Percentiles rank a stretch among this genome's conserved stretches.
Conservation (phyloP, 78 protist genomes). For the Emiliania huxleyi region DNA sequence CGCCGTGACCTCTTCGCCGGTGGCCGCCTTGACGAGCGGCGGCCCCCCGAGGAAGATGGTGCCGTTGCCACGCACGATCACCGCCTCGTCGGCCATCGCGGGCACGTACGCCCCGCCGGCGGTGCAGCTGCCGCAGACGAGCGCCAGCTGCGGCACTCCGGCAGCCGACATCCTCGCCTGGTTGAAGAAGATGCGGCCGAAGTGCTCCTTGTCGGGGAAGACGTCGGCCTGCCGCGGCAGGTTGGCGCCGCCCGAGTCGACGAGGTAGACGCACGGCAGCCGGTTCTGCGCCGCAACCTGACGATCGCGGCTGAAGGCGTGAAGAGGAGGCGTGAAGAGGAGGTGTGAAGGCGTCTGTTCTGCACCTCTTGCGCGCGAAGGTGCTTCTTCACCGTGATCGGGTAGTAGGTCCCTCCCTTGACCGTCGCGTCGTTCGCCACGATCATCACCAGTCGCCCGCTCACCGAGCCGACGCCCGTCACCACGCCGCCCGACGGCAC, state of each 20-base stretch:
- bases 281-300: slow-evolving; percentile 86
- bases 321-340: too few species aligned
- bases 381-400: slow-evolving; percentile 81
- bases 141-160: slow-evolving; percentile 90
- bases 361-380: slow-evolving; percentile 70
- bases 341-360: too few species aligned
- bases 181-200: slow-evolving; percentile 95
- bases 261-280: slow-evolving; percentile 93
- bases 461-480: slow-evolving; percentile 85
- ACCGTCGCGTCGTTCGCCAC: slow-evolving; percentile 98
- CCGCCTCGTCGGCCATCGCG: slow-evolving; percentile 93
- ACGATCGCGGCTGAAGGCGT: too few species aligned
- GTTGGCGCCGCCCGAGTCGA: slow-evolving; percentile 86
- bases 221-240: slow-evolving; percentile 89
- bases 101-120: slow-evolving; percentile 98
- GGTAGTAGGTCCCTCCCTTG: slow-evolving; percentile 96
- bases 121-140: slow-evolving; percentile 97
- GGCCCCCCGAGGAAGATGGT: slow-evolving; percentile 96
- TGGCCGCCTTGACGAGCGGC: slow-evolving; percentile 95
- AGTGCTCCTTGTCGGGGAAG: slow-evolving; percentile 93
- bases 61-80: slow-evolving; percentile 86
- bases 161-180: slow-evolving; percentile 30
- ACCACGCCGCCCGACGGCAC: slow-evolving; percentile 89
- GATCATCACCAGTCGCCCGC: slow-evolving; percentile 74
- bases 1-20: slow-evolving; percentile 86